phyloP scores from a whole-genome alignment of 2,329 filamentous ascomycete genomes.

The Cladosporium sp. region DNA sequence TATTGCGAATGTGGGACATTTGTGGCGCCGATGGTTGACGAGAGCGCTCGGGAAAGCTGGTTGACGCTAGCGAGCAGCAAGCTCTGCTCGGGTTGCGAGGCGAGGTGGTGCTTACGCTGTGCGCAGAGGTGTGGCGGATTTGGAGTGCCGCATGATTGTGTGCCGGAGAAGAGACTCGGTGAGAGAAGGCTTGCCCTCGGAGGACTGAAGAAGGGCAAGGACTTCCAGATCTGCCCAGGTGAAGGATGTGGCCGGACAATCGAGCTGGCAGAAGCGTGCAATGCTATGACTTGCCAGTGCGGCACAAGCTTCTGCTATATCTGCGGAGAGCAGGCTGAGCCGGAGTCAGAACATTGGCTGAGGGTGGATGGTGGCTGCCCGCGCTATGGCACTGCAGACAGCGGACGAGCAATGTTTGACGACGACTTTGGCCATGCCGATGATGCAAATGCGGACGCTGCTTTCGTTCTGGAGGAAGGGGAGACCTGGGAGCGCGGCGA shows the following conservation, averaged over 20 bases:
- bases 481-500: neutral
- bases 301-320: slow-evolving; percentile 13
- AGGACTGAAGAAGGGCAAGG: neutral
- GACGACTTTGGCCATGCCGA: neutral
- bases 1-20: slow-evolving; percentile 6
- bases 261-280: slow-evolving; percentile 6
- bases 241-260: neutral
- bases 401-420: neutral
- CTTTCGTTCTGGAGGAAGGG: neutral
- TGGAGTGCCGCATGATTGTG: neutral
- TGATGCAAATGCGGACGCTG: neutral
- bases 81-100: neutral
- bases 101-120: neutral
- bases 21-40: neutral
- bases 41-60: neutral
- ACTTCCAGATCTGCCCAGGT: neutral
- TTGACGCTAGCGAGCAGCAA: neutral
- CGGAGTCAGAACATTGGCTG: neutral
- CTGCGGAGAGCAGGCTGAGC: slow-evolving; percentile 7
- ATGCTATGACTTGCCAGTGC: neutral
- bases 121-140: slow-evolving; percentile 1
- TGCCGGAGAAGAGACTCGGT: neutral
- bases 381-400: neutral
- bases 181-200: neutral
- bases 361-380: neutral